Evolutionary conservation across 805 yeast genomes (phyloP).

Genomic region (Pichia paraexigua): DNA sequence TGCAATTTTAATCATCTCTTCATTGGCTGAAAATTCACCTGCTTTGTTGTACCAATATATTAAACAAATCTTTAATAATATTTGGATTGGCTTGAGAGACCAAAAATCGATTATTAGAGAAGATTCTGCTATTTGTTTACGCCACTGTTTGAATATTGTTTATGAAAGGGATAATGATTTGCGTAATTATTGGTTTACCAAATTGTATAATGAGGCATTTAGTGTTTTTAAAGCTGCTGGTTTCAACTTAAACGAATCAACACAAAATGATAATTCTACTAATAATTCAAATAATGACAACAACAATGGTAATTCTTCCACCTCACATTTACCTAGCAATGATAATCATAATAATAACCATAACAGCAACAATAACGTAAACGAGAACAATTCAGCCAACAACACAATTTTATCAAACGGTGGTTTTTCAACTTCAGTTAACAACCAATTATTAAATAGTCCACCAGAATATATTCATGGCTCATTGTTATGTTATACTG

Average conservation of each 20-base stretch:
- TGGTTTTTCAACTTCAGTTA: background rate
- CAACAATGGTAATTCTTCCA: background rate
- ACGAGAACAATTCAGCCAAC: background rate
- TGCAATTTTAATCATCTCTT: constrained; percentile 72
- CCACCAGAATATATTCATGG: constrained; percentile 76
- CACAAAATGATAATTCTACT: background rate
- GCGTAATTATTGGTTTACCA: constrained; percentile 67
- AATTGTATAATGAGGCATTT: constrained; percentile 35
- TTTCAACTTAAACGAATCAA: constrained; percentile 4
- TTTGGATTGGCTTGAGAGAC: constrained; percentile 86
- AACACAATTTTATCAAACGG: background rate
- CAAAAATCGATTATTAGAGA: constrained; percentile 62
- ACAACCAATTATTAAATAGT: constrained; percentile 11
- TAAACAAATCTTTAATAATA: constrained; percentile 66
- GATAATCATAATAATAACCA: background rate
- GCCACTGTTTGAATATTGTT: constrained; percentile 69
- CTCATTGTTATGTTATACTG: constrained; percentile 72
- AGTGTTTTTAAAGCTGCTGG: constrained; percentile 20
- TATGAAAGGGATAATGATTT: constrained; percentile 68
- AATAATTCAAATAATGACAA: background rate
- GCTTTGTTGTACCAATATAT: constrained; percentile 73
- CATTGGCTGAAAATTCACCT: constrained; percentile 83
- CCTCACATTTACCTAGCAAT: background rate
- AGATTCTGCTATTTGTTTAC: constrained; percentile 79
- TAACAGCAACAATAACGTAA: background rate